Conservation (phyloP, 371 early-diverging fungal species). For the Haplosporangium sp. region DNA sequence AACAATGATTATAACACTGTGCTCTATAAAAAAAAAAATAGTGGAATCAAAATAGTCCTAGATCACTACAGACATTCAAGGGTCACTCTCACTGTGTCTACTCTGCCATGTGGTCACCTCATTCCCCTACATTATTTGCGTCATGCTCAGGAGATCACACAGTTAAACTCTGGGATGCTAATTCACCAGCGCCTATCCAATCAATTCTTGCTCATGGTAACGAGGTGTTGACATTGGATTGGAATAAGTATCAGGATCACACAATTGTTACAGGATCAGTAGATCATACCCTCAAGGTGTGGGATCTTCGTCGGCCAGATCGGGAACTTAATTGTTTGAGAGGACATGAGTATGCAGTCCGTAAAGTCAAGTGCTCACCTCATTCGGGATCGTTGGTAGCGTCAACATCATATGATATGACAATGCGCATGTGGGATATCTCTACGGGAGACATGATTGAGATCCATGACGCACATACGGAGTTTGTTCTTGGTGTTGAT, state of each 20-base stretch:
- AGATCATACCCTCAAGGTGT: slow-evolving; percentile 88
- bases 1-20: neutral
- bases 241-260: slow-evolving; percentile 93
- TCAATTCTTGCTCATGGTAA: slow-evolving; percentile 89
- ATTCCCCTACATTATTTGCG: slow-evolving; percentile 80
- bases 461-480: slow-evolving; percentile 87
- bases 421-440: slow-evolving; percentile 93
- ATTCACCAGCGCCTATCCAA: slow-evolving; percentile 70
- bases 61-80: slow-evolving; percentile 88
- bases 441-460: slow-evolving; percentile 68
- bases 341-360: slow-evolving; percentile 93
- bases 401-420: slow-evolving; percentile 94
- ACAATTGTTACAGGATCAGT: slow-evolving; percentile 88
- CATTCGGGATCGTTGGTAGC: slow-evolving; percentile 85
- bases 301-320: slow-evolving; percentile 88
- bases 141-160: slow-evolving; percentile 92
- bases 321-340: slow-evolving; percentile 74
- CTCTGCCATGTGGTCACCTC: slow-evolving; percentile 88
- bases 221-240: slow-evolving; percentile 91
- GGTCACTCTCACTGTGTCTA: slow-evolving; percentile 91
- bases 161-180: slow-evolving; percentile 91
- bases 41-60: slow-evolving; percentile 89
- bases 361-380: slow-evolving; percentile 91
- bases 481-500: slow-evolving; percentile 96
- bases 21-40: slow-evolving; percentile 34